Evolutionary conservation across 2,329 filamentous ascomycete species (phyloP), one percentile per base, ranked within the genome.

Genomic region (Plectosphaerella plurivora): DNA sequence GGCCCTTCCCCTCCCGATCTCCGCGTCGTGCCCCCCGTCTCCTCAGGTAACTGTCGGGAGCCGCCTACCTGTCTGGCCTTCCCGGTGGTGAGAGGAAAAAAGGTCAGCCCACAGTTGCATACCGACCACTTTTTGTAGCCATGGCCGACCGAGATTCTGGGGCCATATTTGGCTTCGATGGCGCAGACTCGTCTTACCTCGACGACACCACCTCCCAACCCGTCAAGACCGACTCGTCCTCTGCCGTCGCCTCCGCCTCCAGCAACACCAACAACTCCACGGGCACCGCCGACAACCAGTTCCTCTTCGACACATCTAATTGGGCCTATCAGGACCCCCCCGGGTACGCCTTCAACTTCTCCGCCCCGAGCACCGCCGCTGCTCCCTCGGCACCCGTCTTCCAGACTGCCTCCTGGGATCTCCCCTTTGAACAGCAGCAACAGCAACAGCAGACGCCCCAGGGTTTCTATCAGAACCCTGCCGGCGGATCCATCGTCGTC

Each of bases 251-350:
- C 39, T 36, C 60, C 37, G 51, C 63, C 48, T 55, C 51, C 55
- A 54, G 56, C 59, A 49, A 56, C 49, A 51, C 45, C 56, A 54
- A 60, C 51, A 57, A 57, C 63, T 41, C 37, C 53, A 60, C 57
- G 55, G 58, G 55, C 50, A 59, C 55, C 59, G 54, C 60, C 56
- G 57, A 58, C 59, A 65, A 65, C 71, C 64, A 63, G 55, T 47
- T 56, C 56, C 50, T 56, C 52, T 64, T 67, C 57, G 60, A 68
- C 60, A 61, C 72, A 51, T 63, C 74, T 56, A 69, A 65, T 65
- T 82, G 78, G 78, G 63, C 68, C 57, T 79, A 78, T 58, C 72
- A 73, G 54, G 71, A 73, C 61, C 72, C 72, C 12, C 72, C 76
- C 55, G 73, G 75, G 45, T 76, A 72, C 65, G 69, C 73, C 25